Evolutionary conservation across 805 yeast genomes (phyloP).

Genomic region (Citeromyces matritensis): DNA sequence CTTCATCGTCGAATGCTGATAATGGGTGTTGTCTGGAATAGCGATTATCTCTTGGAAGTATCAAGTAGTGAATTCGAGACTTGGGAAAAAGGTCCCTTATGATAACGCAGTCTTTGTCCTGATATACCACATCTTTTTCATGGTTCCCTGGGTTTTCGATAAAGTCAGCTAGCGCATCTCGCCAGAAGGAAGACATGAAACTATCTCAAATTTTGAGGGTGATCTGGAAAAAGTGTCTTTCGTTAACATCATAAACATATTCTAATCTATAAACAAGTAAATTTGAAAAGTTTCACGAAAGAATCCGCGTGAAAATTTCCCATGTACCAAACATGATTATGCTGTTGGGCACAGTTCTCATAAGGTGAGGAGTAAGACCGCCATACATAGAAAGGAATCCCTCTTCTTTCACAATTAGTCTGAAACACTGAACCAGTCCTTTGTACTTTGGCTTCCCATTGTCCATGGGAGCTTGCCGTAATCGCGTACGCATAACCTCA

Average conservation of each 20-base stretch:
- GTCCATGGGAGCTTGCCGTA: constrained; percentile 84
- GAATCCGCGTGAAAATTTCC: constrained; percentile 65
- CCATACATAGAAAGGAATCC: constrained; percentile 92
- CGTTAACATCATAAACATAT: constrained; percentile 1
- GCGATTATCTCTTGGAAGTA: constrained; percentile 34
- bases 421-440: constrained; percentile 81
- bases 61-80: constrained; percentile 39
- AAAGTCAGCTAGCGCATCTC: constrained; percentile 30
- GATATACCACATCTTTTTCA: constrained; percentile 21
- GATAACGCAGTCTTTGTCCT: constrained; percentile 38
- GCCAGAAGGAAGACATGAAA: constrained; percentile 24
- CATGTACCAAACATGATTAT: constrained; percentile 99
- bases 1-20: constrained; percentile 23
- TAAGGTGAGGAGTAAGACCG: constrained; percentile 90
- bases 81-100: constrained; percentile 53
- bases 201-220: not conserved
- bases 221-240: not conserved
- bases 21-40: constrained; percentile 35
- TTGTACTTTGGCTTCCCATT: constrained; percentile 78
- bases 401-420: constrained; percentile 76
- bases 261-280: constrained; percentile 1
- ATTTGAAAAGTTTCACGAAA: constrained; percentile 16
- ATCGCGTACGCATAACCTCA: constrained; percentile 89
- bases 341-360: constrained; percentile 95
- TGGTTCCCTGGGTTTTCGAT: constrained; percentile 27